A percentile compares a stretch with the other conserved stretches of the same genome.
phyloP scores from a whole-genome alignment of 2,329 filamentous ascomycete genomes.

The Aspergillus amoenus region DNA sequence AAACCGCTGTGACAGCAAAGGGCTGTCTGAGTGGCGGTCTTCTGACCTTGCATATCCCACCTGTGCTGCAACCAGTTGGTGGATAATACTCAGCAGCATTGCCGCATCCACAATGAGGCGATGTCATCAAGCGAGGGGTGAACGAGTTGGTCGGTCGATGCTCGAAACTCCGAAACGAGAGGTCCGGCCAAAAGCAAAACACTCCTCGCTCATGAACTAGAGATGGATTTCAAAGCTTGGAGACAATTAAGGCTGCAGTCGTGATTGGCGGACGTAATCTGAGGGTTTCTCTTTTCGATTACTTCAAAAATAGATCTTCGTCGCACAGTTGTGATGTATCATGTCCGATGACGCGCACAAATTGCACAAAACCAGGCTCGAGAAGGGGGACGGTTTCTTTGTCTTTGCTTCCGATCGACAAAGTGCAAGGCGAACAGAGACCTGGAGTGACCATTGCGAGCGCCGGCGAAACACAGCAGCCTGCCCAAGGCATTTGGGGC shows the following conservation, averaged over 20 bases:
- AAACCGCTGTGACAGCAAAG: background rate
- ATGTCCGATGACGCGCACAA: slow-evolving; percentile 9
- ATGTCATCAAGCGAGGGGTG: slow-evolving; percentile 4
- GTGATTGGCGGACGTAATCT: slow-evolving; percentile 10
- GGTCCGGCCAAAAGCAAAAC: slow-evolving; percentile 1
- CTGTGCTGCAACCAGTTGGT: background rate
- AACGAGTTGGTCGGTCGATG: background rate
- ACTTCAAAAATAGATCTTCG: slow-evolving; percentile 7
- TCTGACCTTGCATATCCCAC: slow-evolving; percentile 13
- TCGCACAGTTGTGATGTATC: slow-evolving; percentile 13
- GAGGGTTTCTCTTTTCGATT: slow-evolving; percentile 7
- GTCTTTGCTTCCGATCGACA: background rate
- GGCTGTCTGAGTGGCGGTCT: slow-evolving; percentile 4
- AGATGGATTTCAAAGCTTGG: background rate
- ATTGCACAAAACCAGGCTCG: background rate
- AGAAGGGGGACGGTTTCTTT: background rate
- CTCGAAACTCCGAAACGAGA: background rate
- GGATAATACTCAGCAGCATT: background rate
- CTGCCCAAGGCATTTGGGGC: slow-evolving; percentile 4
- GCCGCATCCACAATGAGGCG: slow-evolving; percentile 6
- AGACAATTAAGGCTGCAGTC: background rate
- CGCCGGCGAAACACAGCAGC: slow-evolving; percentile 1
- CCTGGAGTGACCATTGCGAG: background rate
- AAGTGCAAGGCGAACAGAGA: background rate
- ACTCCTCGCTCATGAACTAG: background rate